These are phyloP conservation scores for Blepharisma undulans DNA, from an alignment of 169 alveolate genomes.

Conservation along the genomic window DNA sequence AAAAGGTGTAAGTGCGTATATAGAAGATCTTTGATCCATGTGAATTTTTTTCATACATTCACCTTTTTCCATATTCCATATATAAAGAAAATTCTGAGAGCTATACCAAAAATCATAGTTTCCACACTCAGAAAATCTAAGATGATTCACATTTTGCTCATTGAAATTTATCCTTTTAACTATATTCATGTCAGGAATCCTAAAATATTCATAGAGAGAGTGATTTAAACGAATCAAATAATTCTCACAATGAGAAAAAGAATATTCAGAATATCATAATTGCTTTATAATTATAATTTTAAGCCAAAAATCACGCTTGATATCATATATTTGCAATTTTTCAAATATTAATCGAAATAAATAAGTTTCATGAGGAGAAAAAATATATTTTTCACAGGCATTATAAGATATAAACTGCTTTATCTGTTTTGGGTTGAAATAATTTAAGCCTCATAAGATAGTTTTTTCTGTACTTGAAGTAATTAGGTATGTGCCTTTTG, in stretches of 20 bases:
- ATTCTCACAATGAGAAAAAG: neutral
- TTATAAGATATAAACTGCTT: no score
- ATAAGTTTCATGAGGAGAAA: neutral
- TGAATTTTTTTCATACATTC: no score
- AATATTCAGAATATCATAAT: no score
- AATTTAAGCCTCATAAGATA: neutral
- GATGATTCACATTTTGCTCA: no score
- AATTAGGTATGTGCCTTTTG: neutral
- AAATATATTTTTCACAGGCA: no score
- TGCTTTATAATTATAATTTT: no score
- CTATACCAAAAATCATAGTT: neutral
- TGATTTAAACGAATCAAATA: neutral
- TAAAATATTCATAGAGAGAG: neutral
- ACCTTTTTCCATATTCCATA: neutral
- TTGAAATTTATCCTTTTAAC: neutral
- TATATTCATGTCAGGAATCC: neutral
- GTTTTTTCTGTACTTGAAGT: neutral
- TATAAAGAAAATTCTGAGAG: neutral
- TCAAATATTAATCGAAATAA: no score
- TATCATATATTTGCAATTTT: no score
- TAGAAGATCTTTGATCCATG: neutral
- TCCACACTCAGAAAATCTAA: neutral
- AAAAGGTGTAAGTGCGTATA: no score
- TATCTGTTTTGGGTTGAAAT: neutral
- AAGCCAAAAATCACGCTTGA: no score